These are phyloP conservation scores for Apiospora koreana DNA, from an alignment of 2,329 filamentous ascomycete genomes.

Conservation along the genomic window DNA sequence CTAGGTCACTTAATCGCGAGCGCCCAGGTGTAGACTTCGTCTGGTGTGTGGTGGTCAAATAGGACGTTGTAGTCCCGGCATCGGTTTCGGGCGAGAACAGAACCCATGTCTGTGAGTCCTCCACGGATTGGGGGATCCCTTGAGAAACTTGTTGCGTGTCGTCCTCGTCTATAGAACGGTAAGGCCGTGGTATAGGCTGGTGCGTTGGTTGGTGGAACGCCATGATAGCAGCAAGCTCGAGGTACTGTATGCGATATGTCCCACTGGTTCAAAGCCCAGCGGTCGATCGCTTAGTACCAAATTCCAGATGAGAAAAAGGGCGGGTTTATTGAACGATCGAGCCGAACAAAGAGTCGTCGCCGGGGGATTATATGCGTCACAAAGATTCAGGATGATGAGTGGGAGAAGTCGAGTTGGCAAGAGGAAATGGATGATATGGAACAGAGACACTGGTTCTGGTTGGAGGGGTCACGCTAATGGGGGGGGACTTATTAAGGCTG, in stretches of 20 bases:
- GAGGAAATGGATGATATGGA: neutral
- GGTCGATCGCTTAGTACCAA: neutral
- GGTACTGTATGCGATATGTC: constrained; percentile 2
- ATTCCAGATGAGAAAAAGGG: neutral
- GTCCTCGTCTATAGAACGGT: constrained; percentile 40
- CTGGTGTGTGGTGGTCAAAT: constrained; percentile 68
- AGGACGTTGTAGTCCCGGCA: constrained; percentile 60
- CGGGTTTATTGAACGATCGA: neutral
- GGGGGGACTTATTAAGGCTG: constrained; percentile 2
- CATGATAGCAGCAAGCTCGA: constrained; percentile 37
- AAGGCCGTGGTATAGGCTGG: constrained; percentile 51
- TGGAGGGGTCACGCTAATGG: constrained; percentile 7
- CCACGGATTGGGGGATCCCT: constrained; percentile 40
- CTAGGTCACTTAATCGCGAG: constrained; percentile 78
- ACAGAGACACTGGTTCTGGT: neutral
- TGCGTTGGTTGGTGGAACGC: constrained; percentile 63
- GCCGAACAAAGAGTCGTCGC: neutral
- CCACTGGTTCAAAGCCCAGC: constrained; percentile 11
- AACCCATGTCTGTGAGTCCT: constrained; percentile 91
- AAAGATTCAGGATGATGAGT: neutral
- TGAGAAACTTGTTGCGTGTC: constrained; percentile 37
- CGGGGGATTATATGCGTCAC: neutral
- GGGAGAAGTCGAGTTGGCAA: neutral
- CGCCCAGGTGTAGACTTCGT: constrained; percentile 66
- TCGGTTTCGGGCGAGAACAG: constrained; percentile 80